Evolutionary conservation across 352 stramenopile genomes (phyloP).

Genomic region (Phytopythium sindhum): DNA sequence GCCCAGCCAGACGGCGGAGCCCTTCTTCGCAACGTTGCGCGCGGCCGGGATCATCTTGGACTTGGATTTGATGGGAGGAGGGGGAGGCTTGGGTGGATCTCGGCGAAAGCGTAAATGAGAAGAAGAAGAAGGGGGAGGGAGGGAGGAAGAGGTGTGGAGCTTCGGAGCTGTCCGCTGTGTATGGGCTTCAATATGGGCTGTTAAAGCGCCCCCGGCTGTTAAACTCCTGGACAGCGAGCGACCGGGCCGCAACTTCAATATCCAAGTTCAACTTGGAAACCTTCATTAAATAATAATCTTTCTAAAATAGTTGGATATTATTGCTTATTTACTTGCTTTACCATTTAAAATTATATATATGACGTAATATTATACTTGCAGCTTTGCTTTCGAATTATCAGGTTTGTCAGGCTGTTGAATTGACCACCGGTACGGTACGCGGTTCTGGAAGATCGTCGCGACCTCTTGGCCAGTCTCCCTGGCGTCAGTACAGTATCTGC

Average conservation of each 20-base stretch:
- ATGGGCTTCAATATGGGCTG: not conserved
- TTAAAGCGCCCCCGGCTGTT: not conserved
- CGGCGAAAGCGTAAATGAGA: conserved; percentile 1
- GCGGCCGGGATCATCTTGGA: conserved; percentile 24
- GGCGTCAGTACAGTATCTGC: too few relatives aligned
- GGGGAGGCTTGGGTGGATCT: not conserved
- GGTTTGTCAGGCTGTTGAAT: not conserved
- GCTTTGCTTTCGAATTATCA: not conserved
- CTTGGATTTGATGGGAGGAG: not conserved
- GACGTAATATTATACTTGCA: not conserved
- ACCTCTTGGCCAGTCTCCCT: not conserved
- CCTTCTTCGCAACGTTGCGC: conserved; percentile 32
- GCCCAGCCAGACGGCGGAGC: conserved; percentile 32
- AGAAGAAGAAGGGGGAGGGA: not conserved
- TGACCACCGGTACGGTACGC: not conserved
- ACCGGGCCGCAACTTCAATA: not conserved
- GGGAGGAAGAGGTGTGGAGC: not conserved
- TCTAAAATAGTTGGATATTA: too few relatives aligned
- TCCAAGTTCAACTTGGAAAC: not conserved
- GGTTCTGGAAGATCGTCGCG: not conserved
- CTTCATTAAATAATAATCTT: not conserved
- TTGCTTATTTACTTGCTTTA: too few relatives aligned
- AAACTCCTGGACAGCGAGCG: not conserved
- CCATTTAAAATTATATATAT: not conserved
- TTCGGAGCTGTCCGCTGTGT: not conserved